A percentile compares a stretch with the other conserved stretches of the same genome.
Evolutionary conservation across 352 stramenopile genomes (phyloP).

Genomic region (Pythium periplocum): DNA sequence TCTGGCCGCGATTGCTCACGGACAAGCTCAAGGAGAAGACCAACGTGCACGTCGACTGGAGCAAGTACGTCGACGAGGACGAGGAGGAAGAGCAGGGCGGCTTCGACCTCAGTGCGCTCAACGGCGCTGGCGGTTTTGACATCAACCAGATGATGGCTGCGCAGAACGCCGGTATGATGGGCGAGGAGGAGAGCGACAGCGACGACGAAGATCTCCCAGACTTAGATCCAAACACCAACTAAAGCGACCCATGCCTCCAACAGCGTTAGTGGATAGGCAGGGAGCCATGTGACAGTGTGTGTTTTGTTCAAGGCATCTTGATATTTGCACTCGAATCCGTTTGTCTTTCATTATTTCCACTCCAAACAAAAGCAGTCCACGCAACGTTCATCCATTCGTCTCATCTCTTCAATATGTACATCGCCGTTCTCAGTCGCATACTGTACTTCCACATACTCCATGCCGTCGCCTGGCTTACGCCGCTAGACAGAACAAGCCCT

Average conservation of each 20-base stretch:
- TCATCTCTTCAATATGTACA: too few relatives aligned
- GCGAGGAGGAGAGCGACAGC: constrained; percentile 45
- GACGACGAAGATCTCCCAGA: constrained; percentile 85
- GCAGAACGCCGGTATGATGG: constrained; percentile 79
- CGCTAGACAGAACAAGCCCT: constrained; percentile 70
- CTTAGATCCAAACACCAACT: constrained; percentile 56
- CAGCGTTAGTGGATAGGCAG: too few relatives aligned
- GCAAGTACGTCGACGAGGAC: constrained; percentile 96
- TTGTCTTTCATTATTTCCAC: too few relatives aligned
- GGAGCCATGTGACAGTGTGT: too few relatives aligned
- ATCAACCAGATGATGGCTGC: constrained; percentile 93
- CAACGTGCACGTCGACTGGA: constrained; percentile 95
- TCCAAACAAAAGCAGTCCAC: too few relatives aligned
- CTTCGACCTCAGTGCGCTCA: constrained; percentile 86
- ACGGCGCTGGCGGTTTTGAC: constrained; percentile 90
- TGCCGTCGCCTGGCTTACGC: constrained; percentile 20
- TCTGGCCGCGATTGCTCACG: constrained; percentile 94
- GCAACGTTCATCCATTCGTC: too few relatives aligned
- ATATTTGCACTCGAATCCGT: too few relatives aligned
- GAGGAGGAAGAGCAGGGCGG: constrained; percentile 88
- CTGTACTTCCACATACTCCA: too few relatives aligned
- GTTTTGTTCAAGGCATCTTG: too few relatives aligned
- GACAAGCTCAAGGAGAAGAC: constrained; percentile 97
- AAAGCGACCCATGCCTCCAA: background rate
- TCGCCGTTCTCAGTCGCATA: too few relatives aligned